Conservation (phyloP, 768 basidiomycete species). For the Rhizopogon salebrosus region DNA sequence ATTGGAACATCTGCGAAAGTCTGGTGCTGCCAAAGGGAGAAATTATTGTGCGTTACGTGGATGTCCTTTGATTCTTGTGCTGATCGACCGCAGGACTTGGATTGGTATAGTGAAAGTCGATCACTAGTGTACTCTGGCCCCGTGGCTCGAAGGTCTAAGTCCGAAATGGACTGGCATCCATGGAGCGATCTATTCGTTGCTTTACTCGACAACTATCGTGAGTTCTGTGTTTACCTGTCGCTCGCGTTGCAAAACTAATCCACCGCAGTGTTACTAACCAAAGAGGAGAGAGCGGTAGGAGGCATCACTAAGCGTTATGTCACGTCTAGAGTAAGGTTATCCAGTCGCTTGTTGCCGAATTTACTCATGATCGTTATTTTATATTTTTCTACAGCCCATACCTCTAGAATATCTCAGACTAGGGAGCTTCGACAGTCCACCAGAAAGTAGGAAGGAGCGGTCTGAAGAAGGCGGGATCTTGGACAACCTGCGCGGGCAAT, state of each 20-base stretch:
- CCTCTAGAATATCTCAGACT: constrained; percentile 75
- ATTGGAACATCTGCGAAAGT: constrained; percentile 76
- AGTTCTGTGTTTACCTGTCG: constrained; percentile 17
- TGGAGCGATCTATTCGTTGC: constrained; percentile 69
- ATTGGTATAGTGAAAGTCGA: constrained; percentile 70
- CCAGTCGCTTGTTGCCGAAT: not conserved
- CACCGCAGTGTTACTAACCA: constrained; percentile 55
- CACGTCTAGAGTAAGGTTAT: constrained; percentile 55
- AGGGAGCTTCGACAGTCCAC: constrained; percentile 52
- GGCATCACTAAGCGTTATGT: constrained; percentile 47
- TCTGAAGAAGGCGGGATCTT: constrained; percentile 53
- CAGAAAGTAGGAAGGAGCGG: constrained; percentile 62
- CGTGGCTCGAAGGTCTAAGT: constrained; percentile 53
- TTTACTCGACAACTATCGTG: constrained; percentile 75
- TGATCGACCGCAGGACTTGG: constrained; percentile 54
- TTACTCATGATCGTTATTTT: constrained; percentile 4
- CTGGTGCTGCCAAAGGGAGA: constrained; percentile 73
- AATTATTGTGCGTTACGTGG: constrained; percentile 57
- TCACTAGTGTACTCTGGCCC: constrained; percentile 65
- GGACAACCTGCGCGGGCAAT: constrained; percentile 47
- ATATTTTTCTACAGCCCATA: constrained; percentile 51
- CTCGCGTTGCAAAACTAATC: not conserved
- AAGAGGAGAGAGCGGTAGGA: constrained; percentile 51
- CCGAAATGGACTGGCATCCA: constrained; percentile 61
- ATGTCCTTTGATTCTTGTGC: not conserved